Percentiles rank a stretch among this genome's conserved stretches.
Evolutionary conservation across 75 land plant genomes (phyloP).

Genomic region (Ceratopteris richardii): DNA sequence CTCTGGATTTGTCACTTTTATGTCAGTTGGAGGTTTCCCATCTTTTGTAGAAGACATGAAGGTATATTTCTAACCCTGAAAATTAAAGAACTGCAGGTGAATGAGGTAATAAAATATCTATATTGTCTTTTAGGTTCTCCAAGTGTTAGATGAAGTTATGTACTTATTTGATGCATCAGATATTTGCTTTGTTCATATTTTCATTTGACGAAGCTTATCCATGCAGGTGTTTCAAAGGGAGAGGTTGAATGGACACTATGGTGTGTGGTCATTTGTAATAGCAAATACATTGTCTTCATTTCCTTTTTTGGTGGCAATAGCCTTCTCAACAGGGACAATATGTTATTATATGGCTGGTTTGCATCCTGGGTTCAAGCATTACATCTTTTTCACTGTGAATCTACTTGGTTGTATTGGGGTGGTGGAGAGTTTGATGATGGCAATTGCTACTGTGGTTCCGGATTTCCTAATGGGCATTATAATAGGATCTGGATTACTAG

Average conservation of each 20-base stretch:
- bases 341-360: conserved; percentile 50
- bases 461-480: conserved; percentile 66
- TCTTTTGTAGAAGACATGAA: conserved; percentile 62
- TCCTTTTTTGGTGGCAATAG: conserved; percentile 42
- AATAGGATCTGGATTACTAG: conserved; percentile 58
- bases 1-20: conserved; percentile 53
- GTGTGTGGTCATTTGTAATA: conserved; percentile 36
- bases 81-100: too few relatives aligned
- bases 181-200: too few relatives aligned
- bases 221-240: conserved; percentile 53
- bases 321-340: conserved; percentile 41
- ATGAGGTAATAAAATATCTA: too few relatives aligned
- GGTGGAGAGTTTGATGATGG: conserved; percentile 81
- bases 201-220: too few relatives aligned
- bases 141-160: too few relatives aligned
- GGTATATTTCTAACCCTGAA: conserved; percentile 37
- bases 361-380: conserved; percentile 30
- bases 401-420: conserved; percentile 39
- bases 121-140: too few relatives aligned
- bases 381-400: conserved; percentile 32
- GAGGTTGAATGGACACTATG: conserved; percentile 73
- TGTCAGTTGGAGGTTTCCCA: conserved; percentile 65
- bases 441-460: conserved; percentile 53
- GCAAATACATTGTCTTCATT: conserved; percentile 52
- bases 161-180: too few relatives aligned